Conservation (phyloP, 2,329 filamentous ascomycete genomes). For the Diplodia scrobiculata region DNA sequence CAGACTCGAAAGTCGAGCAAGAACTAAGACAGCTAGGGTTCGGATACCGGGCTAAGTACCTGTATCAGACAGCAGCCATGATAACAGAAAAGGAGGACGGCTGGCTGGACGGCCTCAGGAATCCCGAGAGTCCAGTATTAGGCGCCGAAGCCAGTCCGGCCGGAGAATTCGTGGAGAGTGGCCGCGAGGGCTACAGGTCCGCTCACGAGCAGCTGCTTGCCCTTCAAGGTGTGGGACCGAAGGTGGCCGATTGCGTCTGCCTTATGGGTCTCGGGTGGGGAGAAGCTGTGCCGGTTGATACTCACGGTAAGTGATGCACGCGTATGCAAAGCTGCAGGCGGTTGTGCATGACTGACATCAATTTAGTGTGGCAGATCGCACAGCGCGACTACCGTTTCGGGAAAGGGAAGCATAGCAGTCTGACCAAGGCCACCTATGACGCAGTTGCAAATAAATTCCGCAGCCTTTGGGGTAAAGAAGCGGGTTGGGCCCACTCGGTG, state of each 20-base stretch:
- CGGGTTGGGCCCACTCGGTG: slow-evolving; percentile 97
- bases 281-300: slow-evolving; percentile 93
- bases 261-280: slow-evolving; percentile 96
- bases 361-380: slow-evolving; percentile 88
- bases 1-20: slow-evolving; percentile 71
- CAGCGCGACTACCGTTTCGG: slow-evolving; percentile 94
- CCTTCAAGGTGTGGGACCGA: slow-evolving; percentile 88
- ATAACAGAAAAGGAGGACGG: slow-evolving; percentile 64
- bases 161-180: slow-evolving; percentile 53
- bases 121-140: slow-evolving; percentile 70
- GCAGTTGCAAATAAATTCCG: slow-evolving; percentile 89
- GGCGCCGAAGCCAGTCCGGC: slow-evolving; percentile 50
- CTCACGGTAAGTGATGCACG: slow-evolving; percentile 61
- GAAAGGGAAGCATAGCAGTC: slow-evolving; percentile 75
- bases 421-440: slow-evolving; percentile 87
- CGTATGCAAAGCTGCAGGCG: background rate
- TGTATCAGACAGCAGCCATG: slow-evolving; percentile 79
- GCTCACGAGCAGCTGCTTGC: slow-evolving; percentile 79
- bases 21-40: slow-evolving; percentile 83
- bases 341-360: slow-evolving; percentile 8
- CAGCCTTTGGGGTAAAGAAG: slow-evolving; percentile 84
- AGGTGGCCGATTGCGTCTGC: slow-evolving; percentile 95
- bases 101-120: slow-evolving; percentile 79
- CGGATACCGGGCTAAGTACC: slow-evolving; percentile 91
- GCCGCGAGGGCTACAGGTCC: slow-evolving; percentile 68